Evolutionary conservation across 331 rosid species (phyloP).

Genomic region (Pyrus hybrid): DNA sequence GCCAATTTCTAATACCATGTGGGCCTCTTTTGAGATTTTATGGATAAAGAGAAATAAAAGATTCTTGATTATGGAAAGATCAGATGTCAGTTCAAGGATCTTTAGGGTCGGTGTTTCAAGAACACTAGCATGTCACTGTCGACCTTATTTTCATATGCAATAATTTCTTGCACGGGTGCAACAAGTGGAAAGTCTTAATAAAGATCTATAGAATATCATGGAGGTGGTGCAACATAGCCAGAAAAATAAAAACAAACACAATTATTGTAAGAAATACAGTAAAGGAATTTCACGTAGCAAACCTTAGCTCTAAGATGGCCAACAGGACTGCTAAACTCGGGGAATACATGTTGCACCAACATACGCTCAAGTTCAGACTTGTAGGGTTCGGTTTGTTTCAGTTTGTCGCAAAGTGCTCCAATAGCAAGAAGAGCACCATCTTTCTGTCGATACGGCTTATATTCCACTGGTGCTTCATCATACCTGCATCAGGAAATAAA

Average conservation of each 20-base stretch:
- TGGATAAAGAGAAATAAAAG: background rate
- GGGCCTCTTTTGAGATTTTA: background rate
- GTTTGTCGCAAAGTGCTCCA: slow-evolving; percentile 87
- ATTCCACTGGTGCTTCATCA: slow-evolving; percentile 66
- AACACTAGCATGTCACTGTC: no score
- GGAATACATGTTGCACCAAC: slow-evolving; percentile 95
- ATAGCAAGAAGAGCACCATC: slow-evolving; percentile 98
- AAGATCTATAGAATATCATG: background rate
- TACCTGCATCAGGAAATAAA: slow-evolving; percentile 44
- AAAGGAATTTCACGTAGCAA: slow-evolving; percentile 5
- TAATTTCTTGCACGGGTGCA: background rate
- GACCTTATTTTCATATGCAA: background rate
- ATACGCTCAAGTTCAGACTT: slow-evolving; percentile 89
- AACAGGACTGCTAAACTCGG: slow-evolving; percentile 86
- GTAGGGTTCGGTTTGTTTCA: slow-evolving; percentile 89
- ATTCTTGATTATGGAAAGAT: background rate
- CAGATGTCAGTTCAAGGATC: background rate
- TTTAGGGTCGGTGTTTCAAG: background rate
- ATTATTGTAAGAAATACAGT: background rate
- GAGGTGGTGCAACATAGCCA: background rate
- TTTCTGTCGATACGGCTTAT: slow-evolving; percentile 80
- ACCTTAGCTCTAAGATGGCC: slow-evolving; percentile 99
- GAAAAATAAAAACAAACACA: background rate
- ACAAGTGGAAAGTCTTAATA: background rate
- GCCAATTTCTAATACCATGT: background rate